These are phyloP conservation scores for Avena sativa DNA, from an alignment of 176 grass and related monocot genomes.

Conservation along the genomic window DNA sequence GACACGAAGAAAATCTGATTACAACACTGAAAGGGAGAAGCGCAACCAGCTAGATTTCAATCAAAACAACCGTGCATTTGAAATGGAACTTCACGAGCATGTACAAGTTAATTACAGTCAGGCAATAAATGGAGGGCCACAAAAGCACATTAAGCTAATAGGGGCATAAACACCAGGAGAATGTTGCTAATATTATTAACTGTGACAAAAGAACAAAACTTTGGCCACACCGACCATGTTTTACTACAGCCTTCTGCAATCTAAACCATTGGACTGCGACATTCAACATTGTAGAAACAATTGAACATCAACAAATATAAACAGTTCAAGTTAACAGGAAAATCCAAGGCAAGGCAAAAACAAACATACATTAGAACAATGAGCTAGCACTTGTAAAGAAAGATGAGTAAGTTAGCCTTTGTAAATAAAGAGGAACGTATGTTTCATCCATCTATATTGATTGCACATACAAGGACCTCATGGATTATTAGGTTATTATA, in stretches of 20 bases:
- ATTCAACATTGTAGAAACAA: too few relatives aligned
- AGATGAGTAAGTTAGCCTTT: background rate
- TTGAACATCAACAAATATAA: too few relatives aligned
- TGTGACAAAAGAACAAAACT: background rate
- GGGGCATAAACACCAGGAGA: background rate
- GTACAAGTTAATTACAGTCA: background rate
- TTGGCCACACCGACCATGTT: background rate
- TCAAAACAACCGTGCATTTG: background rate
- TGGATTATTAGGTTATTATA: background rate
- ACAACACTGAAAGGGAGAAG: constrained; percentile 1
- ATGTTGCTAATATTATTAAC: background rate
- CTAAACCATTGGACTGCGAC: too few relatives aligned
- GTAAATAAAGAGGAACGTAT: background rate
- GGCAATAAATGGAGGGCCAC: background rate
- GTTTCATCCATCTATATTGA: background rate
- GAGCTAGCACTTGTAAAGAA: background rate
- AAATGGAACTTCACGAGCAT: constrained; percentile 3
- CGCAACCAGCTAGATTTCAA: background rate
- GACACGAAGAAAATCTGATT: constrained; percentile 20
- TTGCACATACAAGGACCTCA: background rate
- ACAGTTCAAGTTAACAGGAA: background rate
- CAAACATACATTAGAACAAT: background rate
- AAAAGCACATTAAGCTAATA: background rate
- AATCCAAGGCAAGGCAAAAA: background rate
- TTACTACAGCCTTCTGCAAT: background rate